A percentile compares a stretch with the other conserved stretches of the same genome.
These are phyloP conservation scores for Obba rivulosa DNA, from an alignment of 768 basidiomycete species.

Conservation along the genomic window DNA sequence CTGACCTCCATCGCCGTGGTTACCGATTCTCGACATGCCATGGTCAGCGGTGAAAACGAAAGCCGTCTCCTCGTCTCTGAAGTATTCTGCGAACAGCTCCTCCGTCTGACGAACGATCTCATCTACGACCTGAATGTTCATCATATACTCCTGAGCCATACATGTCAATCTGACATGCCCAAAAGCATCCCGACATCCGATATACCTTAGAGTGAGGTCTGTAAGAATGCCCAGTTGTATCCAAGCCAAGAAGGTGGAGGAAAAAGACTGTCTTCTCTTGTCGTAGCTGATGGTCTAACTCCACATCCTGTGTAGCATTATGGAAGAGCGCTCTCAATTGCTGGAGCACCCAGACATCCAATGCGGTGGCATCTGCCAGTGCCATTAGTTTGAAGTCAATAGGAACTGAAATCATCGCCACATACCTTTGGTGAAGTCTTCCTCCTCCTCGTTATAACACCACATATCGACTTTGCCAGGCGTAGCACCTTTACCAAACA, in stretches of 20 bases:
- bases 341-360: conserved; percentile 79
- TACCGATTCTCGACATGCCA: conserved; percentile 85
- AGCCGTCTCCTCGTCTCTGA: conserved; percentile 60
- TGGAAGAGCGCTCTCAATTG: conserved; percentile 55
- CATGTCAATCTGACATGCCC: neutral
- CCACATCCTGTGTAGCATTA: conserved; percentile 53
- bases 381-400: neutral
- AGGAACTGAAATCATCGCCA: neutral
- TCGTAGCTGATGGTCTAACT: conserved; percentile 46
- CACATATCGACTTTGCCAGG: conserved; percentile 68
- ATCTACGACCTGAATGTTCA: conserved; percentile 78
- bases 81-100: conserved; percentile 56
- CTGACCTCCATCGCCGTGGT: conserved; percentile 79
- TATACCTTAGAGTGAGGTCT: conserved; percentile 70
- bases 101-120: conserved; percentile 65
- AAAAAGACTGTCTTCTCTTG: conserved; percentile 70
- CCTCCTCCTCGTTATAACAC: conserved; percentile 71
- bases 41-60: conserved; percentile 87
- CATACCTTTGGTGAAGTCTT: conserved; percentile 82
- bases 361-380: conserved; percentile 60
- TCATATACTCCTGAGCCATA: conserved; percentile 68
- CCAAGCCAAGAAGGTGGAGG: conserved; percentile 76
- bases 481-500: conserved; percentile 74
- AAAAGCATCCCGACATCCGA: neutral
- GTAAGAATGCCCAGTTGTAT: conserved; percentile 85